Base-by-base conservation (phyloP, 805 yeast genomes). In the Yamadazyma philogaea region DNA sequence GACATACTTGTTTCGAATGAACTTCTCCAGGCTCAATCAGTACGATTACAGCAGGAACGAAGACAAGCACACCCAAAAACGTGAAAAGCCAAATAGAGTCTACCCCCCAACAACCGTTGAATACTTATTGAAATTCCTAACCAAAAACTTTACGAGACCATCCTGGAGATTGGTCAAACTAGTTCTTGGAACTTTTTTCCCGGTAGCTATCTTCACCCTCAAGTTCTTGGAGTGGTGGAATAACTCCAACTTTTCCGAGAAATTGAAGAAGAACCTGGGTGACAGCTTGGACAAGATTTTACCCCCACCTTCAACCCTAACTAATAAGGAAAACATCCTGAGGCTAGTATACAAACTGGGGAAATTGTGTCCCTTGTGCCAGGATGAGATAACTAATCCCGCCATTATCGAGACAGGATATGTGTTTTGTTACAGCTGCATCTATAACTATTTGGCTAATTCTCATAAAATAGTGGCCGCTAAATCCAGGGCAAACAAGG, bases 141-240 rank as follows among this genome's bases (percentile, higher is more conserved):
- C 52, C 0, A 56, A 47, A 8, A 53, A 52, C 30, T 30, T 59
- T 16, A 48, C 60, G 2, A 44, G 36, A 15, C 73, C 66, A n/a
- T 43, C 60, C 39, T 57, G 67, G 64, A 59, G 48, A 53, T 46
- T 64, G 30, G 44, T 57, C 44, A 59, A 62, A 46, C 49, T 62
- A 15, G 43, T 64, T 50, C 42, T 75, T 50, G 74, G 78, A 38
- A 65, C 85, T 2, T 59, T 81, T 34, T 79, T 91, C 63, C 96
- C 96, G 0, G 73, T 84, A 0, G 87, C 95, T 2, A 83, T 90
- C 39, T 89, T 91, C 57, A 55, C 82, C 18, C 70, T 90, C 46
- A 87, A 88, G 63, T 87, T 90, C 52, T 70, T 88, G 27, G 97
- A 90, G 60, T 90, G 97, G 96, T 90, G 96, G 95, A 79, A 81